These are phyloP conservation scores for Hypsizygus marmoreus DNA, from an alignment of 768 basidiomycete genomes.

Conservation along the genomic window DNA sequence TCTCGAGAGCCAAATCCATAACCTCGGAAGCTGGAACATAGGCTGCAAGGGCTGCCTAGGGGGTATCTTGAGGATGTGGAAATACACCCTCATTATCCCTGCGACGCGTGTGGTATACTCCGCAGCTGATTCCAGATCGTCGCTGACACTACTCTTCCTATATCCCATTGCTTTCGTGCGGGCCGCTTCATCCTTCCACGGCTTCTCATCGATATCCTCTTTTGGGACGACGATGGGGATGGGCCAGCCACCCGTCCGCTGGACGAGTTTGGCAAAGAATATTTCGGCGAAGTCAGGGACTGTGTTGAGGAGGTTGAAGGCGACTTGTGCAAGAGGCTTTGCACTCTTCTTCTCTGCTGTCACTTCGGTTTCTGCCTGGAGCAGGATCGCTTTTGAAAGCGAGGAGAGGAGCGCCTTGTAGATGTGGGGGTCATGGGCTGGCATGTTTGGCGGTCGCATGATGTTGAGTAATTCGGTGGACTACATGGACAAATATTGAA, in stretches of 20 bases:
- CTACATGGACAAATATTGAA: conserved; percentile 22
- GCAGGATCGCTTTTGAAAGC: conserved; percentile 83
- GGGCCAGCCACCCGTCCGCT: conserved; percentile 88
- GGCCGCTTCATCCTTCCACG: conserved; percentile 43
- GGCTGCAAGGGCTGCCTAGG: conserved; percentile 45
- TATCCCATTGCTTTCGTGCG: conserved; percentile 59
- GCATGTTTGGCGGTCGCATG: conserved; percentile 27
- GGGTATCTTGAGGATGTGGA: conserved; percentile 59
- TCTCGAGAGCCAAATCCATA: conserved; percentile 75
- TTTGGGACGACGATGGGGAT: conserved; percentile 65
- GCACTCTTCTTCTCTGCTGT: conserved; percentile 86
- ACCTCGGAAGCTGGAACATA: conserved; percentile 62
- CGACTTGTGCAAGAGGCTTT: conserved; percentile 76
- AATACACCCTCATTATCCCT: conserved; percentile 88
- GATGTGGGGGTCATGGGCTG: conserved; percentile 39
- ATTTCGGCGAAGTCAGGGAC: conserved; percentile 66
- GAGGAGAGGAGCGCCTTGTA: conserved; percentile 83
- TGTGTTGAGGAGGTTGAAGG: conserved; percentile 66
- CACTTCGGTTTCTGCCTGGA: conserved; percentile 94
- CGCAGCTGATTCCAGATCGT: conserved; percentile 53
- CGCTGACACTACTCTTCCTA: conserved; percentile 37
- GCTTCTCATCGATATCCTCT: conserved; percentile 48
- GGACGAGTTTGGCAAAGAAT: conserved; percentile 83
- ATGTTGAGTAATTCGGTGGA: conserved; percentile 41
- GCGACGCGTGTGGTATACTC: conserved; percentile 70